A percentile compares a stretch with the other conserved stretches of the same genome.
phyloP scores from a whole-genome alignment of 768 basidiomycete genomes.

The Lentinula guzmanii region DNA sequence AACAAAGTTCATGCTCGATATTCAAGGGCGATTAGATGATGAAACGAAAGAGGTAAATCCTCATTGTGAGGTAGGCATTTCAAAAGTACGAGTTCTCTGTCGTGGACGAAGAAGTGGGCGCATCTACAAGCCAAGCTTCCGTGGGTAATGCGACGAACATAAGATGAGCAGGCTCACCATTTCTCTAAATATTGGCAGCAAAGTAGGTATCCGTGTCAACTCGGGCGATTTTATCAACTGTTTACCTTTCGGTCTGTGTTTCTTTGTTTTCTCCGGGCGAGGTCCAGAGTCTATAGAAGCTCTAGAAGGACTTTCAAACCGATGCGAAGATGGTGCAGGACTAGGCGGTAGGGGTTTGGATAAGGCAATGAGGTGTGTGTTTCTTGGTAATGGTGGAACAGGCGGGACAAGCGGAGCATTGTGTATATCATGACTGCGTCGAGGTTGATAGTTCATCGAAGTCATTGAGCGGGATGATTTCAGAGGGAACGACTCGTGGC shows the following conservation, averaged over 20 bases:
- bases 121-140: constrained; percentile 24
- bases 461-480: constrained; percentile 4
- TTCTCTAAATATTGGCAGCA: constrained; percentile 88
- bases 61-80: neutral
- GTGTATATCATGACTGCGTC: constrained; percentile 14
- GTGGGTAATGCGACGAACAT: neutral
- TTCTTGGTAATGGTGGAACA: constrained; percentile 19
- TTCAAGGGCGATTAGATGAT: neutral
- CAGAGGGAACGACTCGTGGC: constrained; percentile 10
- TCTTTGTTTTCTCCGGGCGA: constrained; percentile 6
- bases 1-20: no score
- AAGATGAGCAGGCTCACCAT: constrained; percentile 51
- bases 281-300: constrained; percentile 1
- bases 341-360: constrained; percentile 37
- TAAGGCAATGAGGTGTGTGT: constrained; percentile 18
- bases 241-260: neutral
- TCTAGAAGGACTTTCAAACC: constrained; percentile 3
- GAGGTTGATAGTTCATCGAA: constrained; percentile 28
- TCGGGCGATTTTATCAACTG: constrained; percentile 64
- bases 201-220: constrained; percentile 66
- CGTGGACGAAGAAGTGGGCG: constrained; percentile 34
- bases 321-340: constrained; percentile 8
- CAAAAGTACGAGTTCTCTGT: constrained; percentile 10
- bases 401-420: constrained; percentile 30
- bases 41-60: neutral